Evolutionary conservation across 2,329 filamentous ascomycete genomes (phyloP).

Genomic region (Penicillium expansum): DNA sequence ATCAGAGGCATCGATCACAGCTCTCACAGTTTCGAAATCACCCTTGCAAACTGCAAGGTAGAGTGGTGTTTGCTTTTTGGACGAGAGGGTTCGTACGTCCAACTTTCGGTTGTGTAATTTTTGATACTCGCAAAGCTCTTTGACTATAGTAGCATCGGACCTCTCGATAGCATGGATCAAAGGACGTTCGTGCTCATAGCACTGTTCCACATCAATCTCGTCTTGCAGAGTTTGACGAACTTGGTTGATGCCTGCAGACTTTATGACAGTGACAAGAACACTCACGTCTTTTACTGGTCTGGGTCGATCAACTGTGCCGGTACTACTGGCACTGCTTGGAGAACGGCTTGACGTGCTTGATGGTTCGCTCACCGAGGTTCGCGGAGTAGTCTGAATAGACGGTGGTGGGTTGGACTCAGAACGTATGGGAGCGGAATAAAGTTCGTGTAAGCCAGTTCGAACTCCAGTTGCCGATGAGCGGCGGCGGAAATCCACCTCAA

Average conservation of each 20-base stretch:
- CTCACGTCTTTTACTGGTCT: neutral
- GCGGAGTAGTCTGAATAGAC: neutral
- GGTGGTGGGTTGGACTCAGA: no score
- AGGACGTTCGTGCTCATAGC: neutral
- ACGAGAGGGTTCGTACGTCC: neutral
- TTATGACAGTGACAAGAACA: neutral
- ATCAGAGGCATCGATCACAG: neutral
- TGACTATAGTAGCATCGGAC: neutral
- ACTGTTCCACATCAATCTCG: neutral
- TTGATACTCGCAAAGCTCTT: neutral
- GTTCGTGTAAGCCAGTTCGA: neutral
- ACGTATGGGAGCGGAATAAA: neutral
- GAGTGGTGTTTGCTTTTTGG: neutral
- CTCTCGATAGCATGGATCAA: neutral
- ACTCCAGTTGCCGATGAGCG: neutral
- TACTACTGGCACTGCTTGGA: neutral
- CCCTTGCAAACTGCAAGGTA: neutral
- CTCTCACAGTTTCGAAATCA: neutral
- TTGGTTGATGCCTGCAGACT: neutral
- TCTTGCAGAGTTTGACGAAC: neutral
- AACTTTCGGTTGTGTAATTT: neutral
- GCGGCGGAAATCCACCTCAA: neutral
- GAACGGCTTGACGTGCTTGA: neutral
- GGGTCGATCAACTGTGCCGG: no score
- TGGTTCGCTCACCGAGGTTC: neutral